Percentiles rank a stretch among this genome's conserved stretches.
Evolutionary conservation across 352 stramenopile species (phyloP).

Genomic region (Globisporangium splendens): DNA sequence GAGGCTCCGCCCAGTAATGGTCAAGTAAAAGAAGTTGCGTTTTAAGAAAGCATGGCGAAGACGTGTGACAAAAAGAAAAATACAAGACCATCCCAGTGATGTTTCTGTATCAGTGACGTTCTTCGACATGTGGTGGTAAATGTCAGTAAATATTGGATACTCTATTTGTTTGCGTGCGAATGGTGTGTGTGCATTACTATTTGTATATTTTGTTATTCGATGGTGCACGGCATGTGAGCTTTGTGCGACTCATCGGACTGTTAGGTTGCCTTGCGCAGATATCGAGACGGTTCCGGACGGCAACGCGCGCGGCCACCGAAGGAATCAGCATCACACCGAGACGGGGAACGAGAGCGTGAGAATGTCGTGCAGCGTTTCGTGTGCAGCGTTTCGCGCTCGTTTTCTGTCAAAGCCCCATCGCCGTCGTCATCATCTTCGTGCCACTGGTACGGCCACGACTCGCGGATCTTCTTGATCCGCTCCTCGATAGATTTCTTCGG

Average conservation of each 20-base stretch:
- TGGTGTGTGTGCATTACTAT: neutral
- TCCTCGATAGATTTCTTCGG: conserved; percentile 24
- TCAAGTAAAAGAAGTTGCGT: conserved; percentile 76
- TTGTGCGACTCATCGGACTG: conserved; percentile 6
- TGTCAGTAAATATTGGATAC: conserved; percentile 14
- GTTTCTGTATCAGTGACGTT: neutral
- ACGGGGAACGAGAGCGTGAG: conserved; percentile 19
- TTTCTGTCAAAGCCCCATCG: neutral
- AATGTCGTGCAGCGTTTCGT: conserved; percentile 23
- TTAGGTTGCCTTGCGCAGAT: conserved; percentile 6
- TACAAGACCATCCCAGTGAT: neutral
- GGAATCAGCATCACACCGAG: neutral
- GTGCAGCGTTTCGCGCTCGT: conserved; percentile 11
- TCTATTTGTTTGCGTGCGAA: conserved; percentile 8
- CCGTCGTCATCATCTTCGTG: conserved; percentile 22
- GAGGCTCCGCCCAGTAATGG: conserved; percentile 11
- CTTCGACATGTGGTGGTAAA: neutral
- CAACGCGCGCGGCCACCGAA: neutral
- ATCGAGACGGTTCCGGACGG: conserved; percentile 7
- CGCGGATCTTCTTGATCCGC: conserved; percentile 57
- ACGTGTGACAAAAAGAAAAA: neutral
- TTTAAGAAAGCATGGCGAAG: conserved; percentile 33
- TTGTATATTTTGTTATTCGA: too few species aligned
- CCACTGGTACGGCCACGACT: conserved; percentile 69
- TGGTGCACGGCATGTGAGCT: too few species aligned